Evolutionary conservation across 805 yeast genomes (phyloP).

Genomic region (Candida chauliodis): DNA sequence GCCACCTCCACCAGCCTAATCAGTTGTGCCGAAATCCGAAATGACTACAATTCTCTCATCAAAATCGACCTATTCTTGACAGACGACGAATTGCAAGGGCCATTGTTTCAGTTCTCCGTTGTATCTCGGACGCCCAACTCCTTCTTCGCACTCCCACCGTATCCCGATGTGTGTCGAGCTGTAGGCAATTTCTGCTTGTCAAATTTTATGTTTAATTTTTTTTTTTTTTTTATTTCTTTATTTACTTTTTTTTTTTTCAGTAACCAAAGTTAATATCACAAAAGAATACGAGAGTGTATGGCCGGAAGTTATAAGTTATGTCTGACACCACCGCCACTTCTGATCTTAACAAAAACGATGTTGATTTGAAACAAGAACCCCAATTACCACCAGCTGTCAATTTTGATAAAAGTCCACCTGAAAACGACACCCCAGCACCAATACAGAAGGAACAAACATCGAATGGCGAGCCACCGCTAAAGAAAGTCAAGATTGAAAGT

Average conservation of each 20-base stretch:
- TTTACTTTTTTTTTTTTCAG: conserved; percentile 1
- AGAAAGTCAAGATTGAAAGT: conserved; percentile 13
- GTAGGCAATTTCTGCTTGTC: conserved; percentile 2
- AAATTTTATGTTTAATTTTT: neutral
- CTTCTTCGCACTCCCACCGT: neutral
- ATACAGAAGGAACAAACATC: neutral
- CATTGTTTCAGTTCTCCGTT: too few relatives aligned
- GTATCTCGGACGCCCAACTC: too few relatives aligned
- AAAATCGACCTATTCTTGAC: neutral
- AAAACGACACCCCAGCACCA: neutral
- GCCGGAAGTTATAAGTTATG: neutral
- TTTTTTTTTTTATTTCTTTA: neutral
- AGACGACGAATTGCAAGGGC: too few relatives aligned
- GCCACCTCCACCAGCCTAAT: too few relatives aligned
- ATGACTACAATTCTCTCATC: neutral
- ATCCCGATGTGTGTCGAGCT: too few relatives aligned
- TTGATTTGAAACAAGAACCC: conserved; percentile 1
- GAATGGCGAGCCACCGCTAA: conserved; percentile 8
- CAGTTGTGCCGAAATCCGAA: too few relatives aligned
- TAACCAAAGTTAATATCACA: conserved; percentile 1
- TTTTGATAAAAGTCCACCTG: neutral
- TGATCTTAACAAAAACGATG: neutral
- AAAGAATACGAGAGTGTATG: neutral
- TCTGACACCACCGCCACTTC: neutral
- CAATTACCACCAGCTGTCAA: too few relatives aligned